These are phyloP conservation scores for Cytospora mali DNA, from an alignment of 2,329 filamentous ascomycete species.

Conservation along the genomic window DNA sequence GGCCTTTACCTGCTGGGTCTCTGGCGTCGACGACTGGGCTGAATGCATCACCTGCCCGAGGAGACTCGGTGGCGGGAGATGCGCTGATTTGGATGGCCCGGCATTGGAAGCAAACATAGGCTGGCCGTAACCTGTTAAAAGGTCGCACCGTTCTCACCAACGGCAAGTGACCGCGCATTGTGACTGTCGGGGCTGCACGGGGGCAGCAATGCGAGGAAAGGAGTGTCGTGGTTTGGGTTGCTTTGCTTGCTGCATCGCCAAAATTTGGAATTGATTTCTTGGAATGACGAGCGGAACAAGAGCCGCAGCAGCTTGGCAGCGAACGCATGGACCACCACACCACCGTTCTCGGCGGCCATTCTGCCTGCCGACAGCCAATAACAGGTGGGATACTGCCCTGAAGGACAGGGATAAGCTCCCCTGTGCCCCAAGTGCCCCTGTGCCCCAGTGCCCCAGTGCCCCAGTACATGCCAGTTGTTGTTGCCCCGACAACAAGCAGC, in stretches of 20 bases:
- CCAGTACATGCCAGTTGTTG: background rate
- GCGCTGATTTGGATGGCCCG: constrained; percentile 65
- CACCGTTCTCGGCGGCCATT: too few relatives aligned
- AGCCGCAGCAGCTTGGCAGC: background rate
- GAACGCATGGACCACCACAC: too few relatives aligned
- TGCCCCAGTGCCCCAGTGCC: too few relatives aligned
- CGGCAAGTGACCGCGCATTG: constrained; percentile 49
- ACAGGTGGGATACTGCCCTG: too few relatives aligned
- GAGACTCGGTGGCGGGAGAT: constrained; percentile 59
- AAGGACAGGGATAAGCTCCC: constrained; percentile 5
- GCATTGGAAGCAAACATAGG: constrained; percentile 57
- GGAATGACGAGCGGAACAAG: background rate
- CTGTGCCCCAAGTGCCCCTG: background rate
- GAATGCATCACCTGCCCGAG: constrained; percentile 58
- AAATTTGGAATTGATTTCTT: constrained; percentile 23
- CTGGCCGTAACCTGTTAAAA: constrained; percentile 31
- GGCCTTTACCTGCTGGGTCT: constrained; percentile 53
- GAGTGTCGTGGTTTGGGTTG: constrained; percentile 11
- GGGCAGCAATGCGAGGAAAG: constrained; percentile 8
- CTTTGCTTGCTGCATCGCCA: constrained; percentile 8
- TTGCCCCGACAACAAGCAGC: constrained; percentile 19
- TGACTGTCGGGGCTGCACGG: constrained; percentile 28
- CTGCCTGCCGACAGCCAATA: background rate
- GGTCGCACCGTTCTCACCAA: constrained; percentile 41
- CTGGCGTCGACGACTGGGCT: constrained; percentile 48